Base-by-base conservation (phyloP, 2,329 filamentous ascomycete genomes). In the Sporothrix sp. region DNA sequence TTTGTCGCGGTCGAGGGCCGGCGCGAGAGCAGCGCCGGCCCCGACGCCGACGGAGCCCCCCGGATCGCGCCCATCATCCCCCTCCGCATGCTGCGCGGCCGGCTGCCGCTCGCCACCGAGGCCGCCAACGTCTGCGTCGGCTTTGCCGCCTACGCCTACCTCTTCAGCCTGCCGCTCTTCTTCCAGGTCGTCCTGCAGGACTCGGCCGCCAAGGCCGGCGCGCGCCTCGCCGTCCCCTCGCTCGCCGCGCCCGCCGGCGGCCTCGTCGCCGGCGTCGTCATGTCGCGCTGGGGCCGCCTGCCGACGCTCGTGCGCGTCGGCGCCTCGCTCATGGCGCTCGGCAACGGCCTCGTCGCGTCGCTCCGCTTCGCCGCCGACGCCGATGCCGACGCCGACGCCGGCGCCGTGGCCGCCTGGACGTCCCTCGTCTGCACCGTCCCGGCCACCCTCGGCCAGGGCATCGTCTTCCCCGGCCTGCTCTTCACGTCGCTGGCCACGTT, bases 141-240 rank as follows among this genome's bases (percentile, higher is more conserved):
- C 0, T 72, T 81, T 62, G 72, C 78, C 8, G 77, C 77, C 1
- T 83, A 82, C 61, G 78, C 76, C 14, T 78, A 85, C 56, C 68
- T 85, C 11, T 86, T 87, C 66, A 83, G 82, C 60, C 72, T 83
- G 0, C 84, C 83, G 0, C 67, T 86, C 6, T 86, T 83, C 65
- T 86, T 84, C 61, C 81, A 85, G 57, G 78, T 78, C 0, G 78
- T 85, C 7, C 71, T 82, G 3, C 65, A 77, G 3, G 81, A 84
- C 52, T 78, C 78, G 0, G 76, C 83, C 0, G 81, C 81, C 0
- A 71, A 72, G 20, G 82, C 83, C 1, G 82, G 83, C 1, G 72
- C 79, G 8, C 74, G 82, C 2, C 74, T 87, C 10, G 74, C 79
- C 0, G 74, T 81, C 2, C 78, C 82, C 2, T 82, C 79, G 0